Conservation (phyloP, 2,329 filamentous ascomycete genomes). For the Sporothrix euskadiensis region DNA sequence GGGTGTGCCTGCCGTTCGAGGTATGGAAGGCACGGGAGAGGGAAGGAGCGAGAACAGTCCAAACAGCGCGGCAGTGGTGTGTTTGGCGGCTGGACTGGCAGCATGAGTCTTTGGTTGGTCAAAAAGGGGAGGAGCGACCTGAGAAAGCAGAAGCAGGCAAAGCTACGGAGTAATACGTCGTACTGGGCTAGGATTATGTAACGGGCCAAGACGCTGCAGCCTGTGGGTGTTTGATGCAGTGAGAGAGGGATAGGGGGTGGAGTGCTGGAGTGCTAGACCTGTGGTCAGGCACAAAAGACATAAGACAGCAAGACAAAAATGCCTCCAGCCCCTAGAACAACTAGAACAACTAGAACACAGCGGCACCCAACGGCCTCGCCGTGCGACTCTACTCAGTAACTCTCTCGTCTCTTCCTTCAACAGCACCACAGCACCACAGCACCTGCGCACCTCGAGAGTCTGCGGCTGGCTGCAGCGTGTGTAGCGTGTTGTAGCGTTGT, state of each 20-base stretch:
- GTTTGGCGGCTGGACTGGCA: background rate
- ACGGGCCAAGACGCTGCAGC: background rate
- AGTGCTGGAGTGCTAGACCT: too few species aligned
- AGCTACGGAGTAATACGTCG: too few species aligned
- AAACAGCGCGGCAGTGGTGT: background rate
- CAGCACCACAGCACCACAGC: too few species aligned
- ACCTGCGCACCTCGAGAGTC: background rate
- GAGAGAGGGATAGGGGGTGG: background rate
- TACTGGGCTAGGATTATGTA: slow-evolving; percentile 1
- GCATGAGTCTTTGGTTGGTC: background rate
- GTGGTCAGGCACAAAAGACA: background rate
- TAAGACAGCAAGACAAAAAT: background rate
- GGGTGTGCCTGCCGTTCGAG: background rate
- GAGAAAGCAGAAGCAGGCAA: background rate
- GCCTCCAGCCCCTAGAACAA: background rate
- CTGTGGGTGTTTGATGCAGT: background rate
- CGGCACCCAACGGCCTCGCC: background rate
- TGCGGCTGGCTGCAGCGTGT: slow-evolving; percentile 11
- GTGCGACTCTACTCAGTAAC: background rate
- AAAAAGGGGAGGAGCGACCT: background rate
- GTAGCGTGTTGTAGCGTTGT: background rate
- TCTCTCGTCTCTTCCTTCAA: background rate
- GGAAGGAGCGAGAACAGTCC: background rate
- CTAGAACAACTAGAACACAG: too few species aligned
- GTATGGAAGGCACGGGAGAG: background rate